A percentile compares a stretch with the other conserved stretches of the same genome.
These are phyloP conservation scores for Naganishia onofrii DNA, from an alignment of 768 basidiomycete genomes.

Conservation along the genomic window DNA sequence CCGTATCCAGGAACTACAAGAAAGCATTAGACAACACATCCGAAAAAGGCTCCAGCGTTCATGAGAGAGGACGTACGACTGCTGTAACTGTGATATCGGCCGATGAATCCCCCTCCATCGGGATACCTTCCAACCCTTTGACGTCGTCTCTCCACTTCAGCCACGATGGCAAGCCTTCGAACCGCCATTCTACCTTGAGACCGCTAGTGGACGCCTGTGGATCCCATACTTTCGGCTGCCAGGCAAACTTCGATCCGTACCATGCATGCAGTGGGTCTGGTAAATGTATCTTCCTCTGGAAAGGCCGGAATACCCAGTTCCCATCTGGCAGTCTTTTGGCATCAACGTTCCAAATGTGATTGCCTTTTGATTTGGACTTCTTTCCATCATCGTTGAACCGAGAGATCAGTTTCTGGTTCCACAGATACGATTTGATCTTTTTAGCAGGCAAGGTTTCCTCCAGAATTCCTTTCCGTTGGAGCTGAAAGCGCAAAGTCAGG, in stretches of 20 bases:
- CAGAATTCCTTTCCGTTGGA: conserved; percentile 78
- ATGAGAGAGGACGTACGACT: conserved; percentile 56
- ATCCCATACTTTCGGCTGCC: conserved; percentile 94
- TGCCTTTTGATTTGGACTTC: conserved; percentile 98
- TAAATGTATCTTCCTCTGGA: conserved; percentile 82
- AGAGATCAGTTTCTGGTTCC: conserved; percentile 84
- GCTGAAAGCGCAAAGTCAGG: conserved; percentile 54
- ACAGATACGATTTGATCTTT: conserved; percentile 91
- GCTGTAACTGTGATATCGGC: conserved; percentile 74
- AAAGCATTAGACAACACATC: neutral
- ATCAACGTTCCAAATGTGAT: conserved; percentile 98
- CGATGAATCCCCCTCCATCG: conserved; percentile 70
- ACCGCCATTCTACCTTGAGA: conserved; percentile 64
- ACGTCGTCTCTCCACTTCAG: conserved; percentile 74
- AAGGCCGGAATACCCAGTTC: conserved; percentile 82
- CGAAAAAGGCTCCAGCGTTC: no score
- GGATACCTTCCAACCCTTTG: conserved; percentile 66
- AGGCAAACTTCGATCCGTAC: conserved; percentile 67
- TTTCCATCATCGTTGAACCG: conserved; percentile 99
- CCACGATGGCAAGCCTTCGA: conserved; percentile 82
- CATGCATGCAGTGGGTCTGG: conserved; percentile 72
- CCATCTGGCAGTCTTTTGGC: conserved; percentile 69
- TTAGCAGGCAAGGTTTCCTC: conserved; percentile 96
- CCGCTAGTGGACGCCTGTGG: conserved; percentile 83
- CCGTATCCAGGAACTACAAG: conserved; percentile 4